Base-by-base conservation (phyloP, 2,329 filamentous ascomycete species). In the Hypoxylon sp. region DNA sequence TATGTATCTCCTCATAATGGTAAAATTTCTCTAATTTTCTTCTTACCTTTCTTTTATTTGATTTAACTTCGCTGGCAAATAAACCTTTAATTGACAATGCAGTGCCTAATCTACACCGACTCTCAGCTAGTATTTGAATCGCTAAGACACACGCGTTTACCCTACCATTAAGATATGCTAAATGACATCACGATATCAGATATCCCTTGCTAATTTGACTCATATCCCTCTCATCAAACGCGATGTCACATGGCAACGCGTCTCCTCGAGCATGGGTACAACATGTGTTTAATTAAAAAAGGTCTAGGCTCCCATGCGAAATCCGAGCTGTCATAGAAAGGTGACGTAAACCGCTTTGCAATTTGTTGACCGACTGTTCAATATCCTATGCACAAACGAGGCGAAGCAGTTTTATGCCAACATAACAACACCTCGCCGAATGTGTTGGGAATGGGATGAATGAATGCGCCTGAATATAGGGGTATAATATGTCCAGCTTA, bases 161-260 rank as follows among this genome's bases (percentile, higher is more conserved):
- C 11, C 32, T 17, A 27, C 42, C 37, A 32, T 54, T 10, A 35
- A 19, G 17, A 24, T 1, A 57, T 29, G 39, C n/a, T 24, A 1
- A 32, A 54, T 64, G 60, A 68, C 51, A 68, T 61, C 60, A 61
- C 37, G 27, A 53, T 19, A 64, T 48, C 52, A 42, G 39, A 48
- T 42, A 31, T 32, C 24, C 24, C 35, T 37, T 51, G 29, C 35
- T 24, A 13, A 5, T 17, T 47, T 44, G 39, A 44, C 39, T 44
- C 39, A 44, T 37, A 29, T 46, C 13, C 6, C 24, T 4, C 13
- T 52, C 35, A 5, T 8, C 21, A 32, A 55, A 70, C 69, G 71
- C 71, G 68, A 65, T 65, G 67, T 73, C 71, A 73, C 71, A 71
- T 73, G 71, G 10, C 62, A 71, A 32, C 69, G 60, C 39, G 73